Evolutionary conservation across 2,329 filamentous ascomycete species (phyloP), one percentile per base, ranked within the genome.

Genomic region (Beauveria brongniartii): DNA sequence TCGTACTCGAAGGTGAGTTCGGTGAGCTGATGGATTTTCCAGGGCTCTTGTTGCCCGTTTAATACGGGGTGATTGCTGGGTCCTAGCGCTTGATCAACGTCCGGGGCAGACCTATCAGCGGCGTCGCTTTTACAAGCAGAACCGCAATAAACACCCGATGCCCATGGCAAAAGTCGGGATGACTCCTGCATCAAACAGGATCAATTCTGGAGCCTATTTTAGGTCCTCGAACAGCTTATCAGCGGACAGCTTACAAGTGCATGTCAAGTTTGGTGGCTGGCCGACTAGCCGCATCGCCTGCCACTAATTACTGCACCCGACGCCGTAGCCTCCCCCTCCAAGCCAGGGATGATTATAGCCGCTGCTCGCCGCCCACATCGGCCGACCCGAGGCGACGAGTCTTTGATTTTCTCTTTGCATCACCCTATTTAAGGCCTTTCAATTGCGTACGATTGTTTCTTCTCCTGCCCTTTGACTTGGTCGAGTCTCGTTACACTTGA

Each of bases 361-460:
- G 55, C 55, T 50, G n/a, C 44, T 50, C 26, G 55, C 30, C 22
- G 50, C 57, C 57, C 57, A 59, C 57, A 46, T 46, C 57, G 50
- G 48, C 41, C 57, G 57, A 59, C 50, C 57, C 57, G 57, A 59
- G 57, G 57, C 48, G 28, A 46, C 48, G 18, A 44, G 22, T 41
- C 6, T 12, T 51, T 5, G 12, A 0, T 34, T 52, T 41, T 37
- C 20, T 26, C 24, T 43, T 9, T 51, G 34, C 34, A 58, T 41
- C 30, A 10, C 46, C 30, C 20, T 41, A n/a, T 10, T n/a, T n/a
- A 18, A 14, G 3, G 20, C 16, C 44, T 2, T 20, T 58, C 34
- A 1, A 8, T 28, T 41, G 20, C 16, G 24, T 50, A 22, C 28
- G 28, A 28, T 12, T 28, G 7, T 18, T 43, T 1, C n/a, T 5